A percentile compares a stretch with the other conserved stretches of the same genome.
Conservation (phyloP, 2,329 filamentous ascomycete species). For the Paracamarosporium sp. region DNA sequence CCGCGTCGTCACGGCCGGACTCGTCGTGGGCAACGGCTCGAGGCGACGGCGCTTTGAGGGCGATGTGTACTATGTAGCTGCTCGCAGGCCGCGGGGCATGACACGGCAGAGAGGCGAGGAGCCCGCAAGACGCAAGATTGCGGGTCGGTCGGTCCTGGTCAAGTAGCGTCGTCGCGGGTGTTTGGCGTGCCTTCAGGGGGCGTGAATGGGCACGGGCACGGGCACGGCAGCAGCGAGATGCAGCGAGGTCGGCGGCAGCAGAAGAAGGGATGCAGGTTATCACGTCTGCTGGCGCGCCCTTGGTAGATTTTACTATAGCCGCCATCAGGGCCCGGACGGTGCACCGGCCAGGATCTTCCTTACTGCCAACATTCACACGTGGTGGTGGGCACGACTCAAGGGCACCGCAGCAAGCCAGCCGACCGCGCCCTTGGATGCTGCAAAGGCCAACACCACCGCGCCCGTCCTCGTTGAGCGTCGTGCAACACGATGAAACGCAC, state of each 20-base stretch:
- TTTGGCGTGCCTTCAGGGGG: conserved; percentile 12
- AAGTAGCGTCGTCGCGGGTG: conserved; percentile 9
- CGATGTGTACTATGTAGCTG: background rate
- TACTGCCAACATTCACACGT: background rate
- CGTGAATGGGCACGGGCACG: conserved; percentile 6
- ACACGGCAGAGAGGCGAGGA: conserved; percentile 6
- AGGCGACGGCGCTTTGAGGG: conserved; percentile 8
- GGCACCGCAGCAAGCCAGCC: background rate
- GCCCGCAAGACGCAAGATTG: conserved; percentile 8
- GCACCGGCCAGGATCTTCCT: background rate
- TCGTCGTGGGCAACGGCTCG: background rate
- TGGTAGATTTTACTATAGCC: conserved; percentile 2
- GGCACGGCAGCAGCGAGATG: background rate
- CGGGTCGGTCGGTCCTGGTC: conserved; percentile 5
- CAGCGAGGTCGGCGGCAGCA: conserved; percentile 1
- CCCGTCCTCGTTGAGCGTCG: background rate
- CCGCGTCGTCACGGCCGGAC: background rate
- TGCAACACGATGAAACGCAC: conserved; percentile 8
- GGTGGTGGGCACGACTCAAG: conserved; percentile 3
- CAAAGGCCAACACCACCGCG: background rate
- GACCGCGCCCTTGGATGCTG: background rate
- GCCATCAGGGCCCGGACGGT: background rate
- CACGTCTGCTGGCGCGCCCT: conserved; percentile 1
- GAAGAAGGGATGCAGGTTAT: background rate
- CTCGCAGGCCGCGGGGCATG: conserved; percentile 7